A percentile compares a stretch with the other conserved stretches of the same genome.
Conservation (phyloP, 805 yeast genomes). For the Saccharomyces cerevisiae region DNA sequence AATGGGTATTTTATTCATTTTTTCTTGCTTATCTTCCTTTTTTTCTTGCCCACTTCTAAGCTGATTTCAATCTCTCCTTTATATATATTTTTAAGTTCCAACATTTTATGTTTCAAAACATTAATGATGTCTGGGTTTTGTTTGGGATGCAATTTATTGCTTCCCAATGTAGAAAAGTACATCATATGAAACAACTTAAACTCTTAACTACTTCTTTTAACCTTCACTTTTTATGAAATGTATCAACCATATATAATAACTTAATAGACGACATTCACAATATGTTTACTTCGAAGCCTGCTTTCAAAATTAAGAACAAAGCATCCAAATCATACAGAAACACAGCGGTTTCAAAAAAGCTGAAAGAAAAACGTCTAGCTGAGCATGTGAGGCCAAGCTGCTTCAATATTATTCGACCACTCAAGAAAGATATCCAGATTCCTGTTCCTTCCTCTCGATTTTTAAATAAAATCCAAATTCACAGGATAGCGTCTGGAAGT, state of each 20-base stretch:
- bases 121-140: not conserved
- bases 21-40: not conserved
- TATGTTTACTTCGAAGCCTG: not conserved
- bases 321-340: not conserved
- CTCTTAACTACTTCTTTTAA: not conserved
- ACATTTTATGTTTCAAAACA: not conserved
- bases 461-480: conserved; percentile 5
- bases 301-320: not conserved
- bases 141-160: not conserved
- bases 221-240: not conserved
- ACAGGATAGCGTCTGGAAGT: not conserved
- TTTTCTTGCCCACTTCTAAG: not conserved
- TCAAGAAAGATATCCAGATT: conserved; percentile 3
- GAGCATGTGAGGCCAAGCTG: not conserved
- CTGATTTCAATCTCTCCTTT: not conserved
- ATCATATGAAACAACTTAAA: not conserved
- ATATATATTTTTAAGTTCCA: not conserved
- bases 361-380: not conserved
- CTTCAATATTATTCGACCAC: not conserved
- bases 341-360: not conserved
- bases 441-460: conserved; percentile 10
- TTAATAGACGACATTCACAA: not conserved
- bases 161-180: not conserved
- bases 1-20: conserved; percentile 17
- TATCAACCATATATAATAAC: not conserved